Conservation (phyloP, 164 flowering plant genomes). For the Umbellularia californica region DNA sequence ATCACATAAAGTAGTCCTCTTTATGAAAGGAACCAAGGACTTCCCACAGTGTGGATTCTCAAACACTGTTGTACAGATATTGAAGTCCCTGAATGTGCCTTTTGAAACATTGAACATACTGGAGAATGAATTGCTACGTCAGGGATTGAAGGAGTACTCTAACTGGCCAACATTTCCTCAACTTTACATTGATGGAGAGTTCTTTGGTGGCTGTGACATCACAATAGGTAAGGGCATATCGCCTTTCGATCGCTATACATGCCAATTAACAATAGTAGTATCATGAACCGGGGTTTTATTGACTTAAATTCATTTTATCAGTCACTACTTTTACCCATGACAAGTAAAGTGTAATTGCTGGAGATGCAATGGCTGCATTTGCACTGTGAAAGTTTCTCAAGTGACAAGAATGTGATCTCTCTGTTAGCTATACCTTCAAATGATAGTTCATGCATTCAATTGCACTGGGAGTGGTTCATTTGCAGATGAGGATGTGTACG, state of each 20-base stretch:
- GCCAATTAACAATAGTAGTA: too few species aligned
- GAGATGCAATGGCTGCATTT: neutral
- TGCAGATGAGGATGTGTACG: too few species aligned
- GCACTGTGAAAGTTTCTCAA: neutral
- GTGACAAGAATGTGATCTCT: neutral
- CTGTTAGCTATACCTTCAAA: neutral
- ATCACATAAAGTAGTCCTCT: constrained; percentile 69
- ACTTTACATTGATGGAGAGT: constrained; percentile 86
- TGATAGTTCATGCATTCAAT: neutral
- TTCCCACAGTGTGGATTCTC: constrained; percentile 95
- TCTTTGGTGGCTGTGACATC: constrained; percentile 95
- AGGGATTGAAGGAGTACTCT: constrained; percentile 83
- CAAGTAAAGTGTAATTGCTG: neutral
- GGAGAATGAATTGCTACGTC: constrained; percentile 79
- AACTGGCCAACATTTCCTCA: constrained; percentile 99
- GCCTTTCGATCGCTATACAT: neutral
- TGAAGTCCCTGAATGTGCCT: constrained; percentile 67
- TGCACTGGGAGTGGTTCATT: neutral
- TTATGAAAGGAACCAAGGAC: constrained; percentile 90
- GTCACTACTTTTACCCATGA: neutral
- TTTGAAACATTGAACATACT: constrained; percentile 84
- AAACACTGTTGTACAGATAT: constrained; percentile 78
- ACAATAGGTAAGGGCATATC: constrained; percentile 56
- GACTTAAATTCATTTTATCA: too few species aligned
- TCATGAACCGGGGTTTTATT: too few species aligned